Base-by-base conservation (phyloP, 2,329 filamentous ascomycete genomes). In the Diplodia scrobiculata region DNA sequence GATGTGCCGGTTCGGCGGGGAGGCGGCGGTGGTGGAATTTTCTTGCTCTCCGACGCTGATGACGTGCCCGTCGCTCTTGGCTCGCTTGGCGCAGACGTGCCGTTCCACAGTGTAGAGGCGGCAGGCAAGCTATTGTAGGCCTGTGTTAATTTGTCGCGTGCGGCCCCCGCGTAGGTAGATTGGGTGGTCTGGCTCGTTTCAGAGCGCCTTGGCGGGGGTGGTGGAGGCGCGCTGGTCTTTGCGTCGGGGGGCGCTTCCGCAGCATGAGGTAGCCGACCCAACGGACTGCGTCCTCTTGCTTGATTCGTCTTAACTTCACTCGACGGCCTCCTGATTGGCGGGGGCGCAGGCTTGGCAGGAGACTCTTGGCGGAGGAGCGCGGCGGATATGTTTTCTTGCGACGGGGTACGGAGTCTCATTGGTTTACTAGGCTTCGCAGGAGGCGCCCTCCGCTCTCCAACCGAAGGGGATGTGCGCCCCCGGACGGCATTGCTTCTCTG, bases 81-180 rank as follows among this genome's bases (percentile, higher is more conserved):
- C 47, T 47, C 47, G 67, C 47, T 55, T 54, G 51, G 50, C 32
- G 54, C 50, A 19, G 27, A 68, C 41, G 53, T 29, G 27, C 58
- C 55, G 67, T 67, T 67, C 68, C 67, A 58, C 71, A 70, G 47
- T 67, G 68, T 71, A 17, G 72, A 72, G 36, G 74, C 69, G 3
- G 77, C 72, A 9, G 79, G 78, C 5, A 80, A 71, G 58, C 72
- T 71, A 64, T 76, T 79, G 72, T 79, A 80, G 5, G 75, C 77
- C 4, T 76, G 76, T 52, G 71, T 71, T 6, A 80, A 69, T 54
- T 77, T 80, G 25, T 78, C 73, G 47, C 75, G 74, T 27, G 77
- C 79, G 67, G 74, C 73, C 21, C 72, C 73, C 36, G 73, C 73
- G 68, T 78, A 80, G 34, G 29, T 71, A 73, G 69, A 76, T 68